These are phyloP conservation scores for Aspergillus egyptiacus DNA, from an alignment of 495 filamentous ascomycete genomes.

Conservation along the genomic window DNA sequence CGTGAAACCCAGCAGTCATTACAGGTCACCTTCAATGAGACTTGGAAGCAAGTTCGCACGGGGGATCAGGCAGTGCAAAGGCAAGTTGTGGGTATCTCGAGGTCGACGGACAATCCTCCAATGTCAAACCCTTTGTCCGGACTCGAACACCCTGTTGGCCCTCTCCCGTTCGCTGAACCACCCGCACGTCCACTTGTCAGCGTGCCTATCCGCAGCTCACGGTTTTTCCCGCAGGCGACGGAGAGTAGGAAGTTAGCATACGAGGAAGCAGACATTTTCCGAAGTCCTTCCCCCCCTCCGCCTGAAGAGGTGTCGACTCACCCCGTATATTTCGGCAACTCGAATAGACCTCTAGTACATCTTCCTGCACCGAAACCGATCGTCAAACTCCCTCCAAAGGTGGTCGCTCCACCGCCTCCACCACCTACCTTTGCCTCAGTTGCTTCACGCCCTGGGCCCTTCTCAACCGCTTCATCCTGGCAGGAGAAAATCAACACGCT, in stretches of 20 bases:
- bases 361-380: slow-evolving; percentile 62
- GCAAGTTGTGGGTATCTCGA: slow-evolving; percentile 32
- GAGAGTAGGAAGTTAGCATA: slow-evolving; percentile 36
- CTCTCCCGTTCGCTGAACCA: slow-evolving; percentile 33
- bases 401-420: slow-evolving; percentile 35
- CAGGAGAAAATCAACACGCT: slow-evolving; percentile 70
- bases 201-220: slow-evolving; percentile 48
- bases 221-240: slow-evolving; percentile 62
- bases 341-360: slow-evolving; percentile 58
- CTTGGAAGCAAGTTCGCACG: slow-evolving; percentile 54
- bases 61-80: slow-evolving; percentile 41
- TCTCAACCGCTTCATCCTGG: slow-evolving; percentile 48
- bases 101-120: slow-evolving; percentile 24
- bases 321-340: slow-evolving; percentile 64
- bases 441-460: slow-evolving; percentile 28
- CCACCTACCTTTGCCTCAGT: slow-evolving; percentile 53
- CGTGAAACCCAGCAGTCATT: slow-evolving; percentile 34
- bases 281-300: slow-evolving; percentile 61
- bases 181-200: slow-evolving; percentile 33
- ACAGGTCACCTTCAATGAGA: slow-evolving; percentile 53
- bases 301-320: slow-evolving; percentile 61
- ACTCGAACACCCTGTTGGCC: slow-evolving; percentile 33
- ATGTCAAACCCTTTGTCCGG: slow-evolving; percentile 29
- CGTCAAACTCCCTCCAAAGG: slow-evolving; percentile 63
- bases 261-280: slow-evolving; percentile 28